Evolutionary conservation across 1,284 basidiomycete species (phyloP), one percentile per base, ranked within the genome.

Genomic region (Sphagnurus paluster): DNA sequence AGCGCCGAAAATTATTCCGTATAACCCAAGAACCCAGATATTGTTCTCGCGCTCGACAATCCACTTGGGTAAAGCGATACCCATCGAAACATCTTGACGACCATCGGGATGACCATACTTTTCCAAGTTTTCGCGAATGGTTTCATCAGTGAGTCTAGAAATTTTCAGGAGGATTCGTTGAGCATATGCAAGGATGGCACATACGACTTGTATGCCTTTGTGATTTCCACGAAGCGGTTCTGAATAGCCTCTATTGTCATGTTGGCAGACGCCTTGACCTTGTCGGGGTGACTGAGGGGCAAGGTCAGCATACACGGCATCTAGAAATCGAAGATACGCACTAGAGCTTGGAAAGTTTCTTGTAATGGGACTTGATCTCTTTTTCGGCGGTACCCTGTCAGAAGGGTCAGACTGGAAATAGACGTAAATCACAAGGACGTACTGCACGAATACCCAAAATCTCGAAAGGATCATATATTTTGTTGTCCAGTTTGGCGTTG

Each of bases 151-250:
- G 33, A 99, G 71, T 5, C 90, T 92, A 47, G 13, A 20, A 29
- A 23, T 21, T n/a, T 36, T 13, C 25, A 17, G 19, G 35, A 39
- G 45, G n/a, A n/a, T n/a, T n/a, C n/a, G n/a, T n/a, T 40, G 49
- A 38, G 21, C 29, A 28, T 11, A 32, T 21, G 14, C 24, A 20
- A 6, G 37, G 34, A 8, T 10, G 16, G 17, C 3, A 69, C 82
- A 52, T 55, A 92, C 82, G 96, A 69, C 76, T 99, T 99, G 75
- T 99, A 99, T 0, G 97, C 97, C 68, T 99, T 99, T 19, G 97
- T 99, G 35, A 99, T 74, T 38, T 93, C 84, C 30, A 99, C 92
- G 65, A 96, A 99, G 55, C 87, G 84, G 41, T 84, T 76, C 57
- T 93, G 90, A 26, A 91, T 93, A n/a, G 84, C 78, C 59, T 98